These are phyloP conservation scores for Closterium sp. DNA, from an alignment of 139 green algal species.

Conservation along the genomic window DNA sequence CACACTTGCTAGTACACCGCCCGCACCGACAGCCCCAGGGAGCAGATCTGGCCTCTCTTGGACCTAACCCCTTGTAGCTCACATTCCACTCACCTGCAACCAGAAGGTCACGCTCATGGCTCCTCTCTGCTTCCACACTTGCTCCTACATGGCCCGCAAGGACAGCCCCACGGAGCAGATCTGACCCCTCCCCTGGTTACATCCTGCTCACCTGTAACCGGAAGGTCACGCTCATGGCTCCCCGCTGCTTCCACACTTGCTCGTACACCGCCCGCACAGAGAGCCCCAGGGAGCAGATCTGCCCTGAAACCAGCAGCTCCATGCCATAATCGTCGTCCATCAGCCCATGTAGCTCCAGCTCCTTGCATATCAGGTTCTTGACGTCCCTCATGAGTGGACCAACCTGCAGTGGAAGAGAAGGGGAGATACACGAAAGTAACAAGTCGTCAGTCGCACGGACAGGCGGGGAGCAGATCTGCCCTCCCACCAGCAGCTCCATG, in stretches of 20 bases:
- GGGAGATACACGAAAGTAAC: too few species aligned
- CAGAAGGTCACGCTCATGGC: conserved; percentile 67
- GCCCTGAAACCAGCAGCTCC: conserved; percentile 67
- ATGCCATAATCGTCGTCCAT: conserved; percentile 72
- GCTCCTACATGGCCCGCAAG: not conserved
- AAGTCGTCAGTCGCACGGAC: too few species aligned
- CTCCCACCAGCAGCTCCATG: conserved; percentile 71
- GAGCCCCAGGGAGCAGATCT: conserved; percentile 58
- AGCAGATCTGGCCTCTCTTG: too few species aligned
- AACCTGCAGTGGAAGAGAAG: conserved; percentile 8
- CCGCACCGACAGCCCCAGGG: too few species aligned
- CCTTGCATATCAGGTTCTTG: conserved; percentile 68
- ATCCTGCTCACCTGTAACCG: not conserved
- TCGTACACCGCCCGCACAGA: conserved; percentile 59
- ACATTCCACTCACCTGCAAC: conserved; percentile 18
- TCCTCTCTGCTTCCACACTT: not conserved
- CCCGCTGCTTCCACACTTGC: conserved; percentile 52
- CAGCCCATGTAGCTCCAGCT: conserved; percentile 66
- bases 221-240: not conserved
- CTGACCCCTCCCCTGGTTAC: too few species aligned
- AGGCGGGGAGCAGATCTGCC: conserved; percentile 52
- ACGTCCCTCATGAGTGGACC: conserved; percentile 65
- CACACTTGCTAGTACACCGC: too few species aligned
- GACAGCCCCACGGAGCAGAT: too few species aligned
- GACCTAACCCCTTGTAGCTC: too few species aligned